Base-by-base conservation (phyloP, 371 early-diverging fungal species). In the Mucor piriformis region DNA sequence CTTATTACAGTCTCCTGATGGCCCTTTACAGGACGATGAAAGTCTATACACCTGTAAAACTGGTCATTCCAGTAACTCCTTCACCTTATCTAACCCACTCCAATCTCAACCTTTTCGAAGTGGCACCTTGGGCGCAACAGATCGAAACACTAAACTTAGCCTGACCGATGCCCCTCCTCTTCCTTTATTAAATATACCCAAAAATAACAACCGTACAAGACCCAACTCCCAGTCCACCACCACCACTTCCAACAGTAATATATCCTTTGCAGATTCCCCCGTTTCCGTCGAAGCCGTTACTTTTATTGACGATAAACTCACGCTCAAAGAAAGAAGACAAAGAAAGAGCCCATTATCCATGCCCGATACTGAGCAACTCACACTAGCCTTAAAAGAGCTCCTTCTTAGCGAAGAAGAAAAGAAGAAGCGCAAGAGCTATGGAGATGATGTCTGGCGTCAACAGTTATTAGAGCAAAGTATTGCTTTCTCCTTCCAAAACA, bases 61-160 rank as follows among this genome's bases (percentile, higher is more conserved):
- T 43, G 33, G 48, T 46, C 53, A 50, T 24, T 55, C 50, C 7
- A 50, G 50, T 34, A 33, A 27, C 10, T 40, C 65, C 21, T 29
- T 50, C 25, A 56, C 50, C 10, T 34, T 24, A 10, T 20, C 48
- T 11, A 0, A 33, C 20, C 24, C 23, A 2, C 25, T 16, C 32
- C 38, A 25, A 20, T 35, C 35, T 13, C 33, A 40, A 25, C 67
- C 68, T 6, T 59, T 59, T 49, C 55, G 64, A 16, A 63, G 53
- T 37, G 68, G 68, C 4, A 67, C 68, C 16, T 38, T 67, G 12
- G 68, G 64, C 15, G 37, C 25, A 8, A 44, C 52, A n/a, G n/a
- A n/a, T 43, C 40, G 29, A n/a, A 37, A 54, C 32, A 46, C 15
- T 7, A n/a, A 46, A 12, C 18, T 24, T 6, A 46, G 46, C 3